Conservation (phyloP, 1,139 yeast genomes). For the Protomyces pachydermus region DNA sequence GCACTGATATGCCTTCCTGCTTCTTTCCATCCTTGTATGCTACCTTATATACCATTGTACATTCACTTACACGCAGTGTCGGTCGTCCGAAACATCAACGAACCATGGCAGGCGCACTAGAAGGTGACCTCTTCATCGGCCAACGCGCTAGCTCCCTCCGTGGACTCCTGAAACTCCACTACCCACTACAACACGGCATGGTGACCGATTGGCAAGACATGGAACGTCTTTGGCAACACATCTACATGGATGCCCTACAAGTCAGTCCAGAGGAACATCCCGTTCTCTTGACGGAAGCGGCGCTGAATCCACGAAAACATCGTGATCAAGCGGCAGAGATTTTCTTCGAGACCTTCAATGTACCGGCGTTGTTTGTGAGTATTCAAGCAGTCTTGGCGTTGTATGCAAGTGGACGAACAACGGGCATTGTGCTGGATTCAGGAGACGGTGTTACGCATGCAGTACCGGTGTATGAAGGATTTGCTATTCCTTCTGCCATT, state of each 20-base stretch:
- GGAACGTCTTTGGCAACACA: constrained; percentile 68
- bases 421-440: constrained; percentile 81
- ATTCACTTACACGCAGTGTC: constrained; percentile 42
- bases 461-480: constrained; percentile 88
- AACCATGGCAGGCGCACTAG: constrained; percentile 76
- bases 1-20: constrained; percentile 72
- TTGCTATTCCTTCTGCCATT: constrained; percentile 66
- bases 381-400: constrained; percentile 80
- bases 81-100: constrained; percentile 82
- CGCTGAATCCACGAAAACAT: constrained; percentile 68
- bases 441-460: constrained; percentile 91
- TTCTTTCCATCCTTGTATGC: constrained; percentile 47
- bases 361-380: constrained; percentile 81
- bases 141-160: constrained; percentile 65
- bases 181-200: constrained; percentile 78
- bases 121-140: constrained; percentile 65
- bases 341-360: constrained; percentile 73
- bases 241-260: constrained; percentile 57
- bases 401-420: constrained; percentile 85
- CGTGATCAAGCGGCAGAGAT: constrained; percentile 71
- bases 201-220: constrained; percentile 84
- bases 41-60: not conserved
- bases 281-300: constrained; percentile 80
- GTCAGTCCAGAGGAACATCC: constrained; percentile 70
- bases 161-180: constrained; percentile 62